Conservation (phyloP, 352 stramenopile genomes). For the Pythium sp. region DNA sequence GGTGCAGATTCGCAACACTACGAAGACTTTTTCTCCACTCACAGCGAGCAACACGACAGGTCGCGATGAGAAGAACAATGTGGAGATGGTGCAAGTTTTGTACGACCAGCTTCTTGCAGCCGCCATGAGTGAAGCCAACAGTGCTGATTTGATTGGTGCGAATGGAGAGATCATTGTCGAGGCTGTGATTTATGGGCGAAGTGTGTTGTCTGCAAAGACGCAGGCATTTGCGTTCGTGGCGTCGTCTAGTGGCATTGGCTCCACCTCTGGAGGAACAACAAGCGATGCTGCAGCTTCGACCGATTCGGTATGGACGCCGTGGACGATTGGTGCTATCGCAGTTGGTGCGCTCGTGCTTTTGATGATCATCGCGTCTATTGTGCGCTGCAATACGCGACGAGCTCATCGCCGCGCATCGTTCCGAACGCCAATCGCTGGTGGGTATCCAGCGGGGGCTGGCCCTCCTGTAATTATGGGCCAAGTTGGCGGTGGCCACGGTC, state of each 20-base stretch:
- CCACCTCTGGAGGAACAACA: conserved; percentile 26
- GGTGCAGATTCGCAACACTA: conserved; percentile 56
- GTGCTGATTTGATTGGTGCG: conserved; percentile 15
- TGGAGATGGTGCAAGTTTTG: conserved; percentile 79
- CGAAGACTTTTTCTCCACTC: conserved; percentile 56
- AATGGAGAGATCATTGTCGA: conserved; percentile 73
- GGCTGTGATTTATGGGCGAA: conserved; percentile 62
- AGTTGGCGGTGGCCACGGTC: background rate
- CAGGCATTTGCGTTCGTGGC: conserved; percentile 80
- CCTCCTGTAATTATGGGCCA: background rate
- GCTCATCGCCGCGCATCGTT: conserved; percentile 11
- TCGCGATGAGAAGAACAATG: conserved; percentile 79
- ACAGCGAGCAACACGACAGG: conserved; percentile 41
- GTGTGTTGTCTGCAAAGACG: conserved; percentile 47
- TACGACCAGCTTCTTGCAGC: conserved; percentile 60
- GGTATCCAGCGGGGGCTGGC: conserved; percentile 9
- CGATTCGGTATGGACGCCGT: conserved; percentile 52
- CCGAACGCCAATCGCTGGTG: background rate
- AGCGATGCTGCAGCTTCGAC: conserved; percentile 3
- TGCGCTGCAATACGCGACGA: conserved; percentile 34
- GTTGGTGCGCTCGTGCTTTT: conserved; percentile 48
- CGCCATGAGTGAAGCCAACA: conserved; percentile 21
- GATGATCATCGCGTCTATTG: conserved; percentile 34
- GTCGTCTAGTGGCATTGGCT: conserved; percentile 73
- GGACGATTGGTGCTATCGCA: conserved; percentile 46